A percentile compares a stretch with the other conserved stretches of the same genome.
phyloP scores from a whole-genome alignment of 148 eudicot species.

The Diospyros lotus region DNA sequence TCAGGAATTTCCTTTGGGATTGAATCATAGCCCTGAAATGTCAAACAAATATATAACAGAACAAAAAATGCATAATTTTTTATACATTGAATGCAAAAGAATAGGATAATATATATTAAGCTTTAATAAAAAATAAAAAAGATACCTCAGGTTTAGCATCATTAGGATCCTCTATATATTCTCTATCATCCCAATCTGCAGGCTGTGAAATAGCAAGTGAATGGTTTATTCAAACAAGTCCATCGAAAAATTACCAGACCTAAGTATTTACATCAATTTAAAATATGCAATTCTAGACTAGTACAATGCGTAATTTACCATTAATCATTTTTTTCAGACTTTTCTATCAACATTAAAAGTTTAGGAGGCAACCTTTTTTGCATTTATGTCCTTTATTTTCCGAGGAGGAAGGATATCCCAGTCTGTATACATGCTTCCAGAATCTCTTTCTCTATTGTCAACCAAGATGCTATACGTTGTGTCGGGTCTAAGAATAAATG shows the following conservation, averaged over 20 bases:
- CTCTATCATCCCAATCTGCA: conserved; percentile 88
- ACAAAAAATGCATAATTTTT: background rate
- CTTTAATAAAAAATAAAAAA: background rate
- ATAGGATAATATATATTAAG: background rate
- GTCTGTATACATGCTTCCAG: conserved; percentile 92
- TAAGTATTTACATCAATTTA: background rate
- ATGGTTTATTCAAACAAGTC: background rate
- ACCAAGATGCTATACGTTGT: conserved; percentile 75
- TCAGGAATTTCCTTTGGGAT: conserved; percentile 87
- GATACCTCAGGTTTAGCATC: conserved; percentile 82
- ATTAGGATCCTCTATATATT: conserved; percentile 83
- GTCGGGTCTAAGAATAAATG: conserved; percentile 89
- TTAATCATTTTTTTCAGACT: background rate
- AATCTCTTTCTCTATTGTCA: conserved; percentile 84
- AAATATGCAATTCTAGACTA: background rate
- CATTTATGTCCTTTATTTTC: conserved; percentile 67
- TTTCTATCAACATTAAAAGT: background rate
- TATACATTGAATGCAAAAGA: background rate
- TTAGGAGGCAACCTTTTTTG: conserved; percentile 62
- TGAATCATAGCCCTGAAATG: conserved; percentile 86
- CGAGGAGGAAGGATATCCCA: conserved; percentile 98
- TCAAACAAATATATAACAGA: conserved; percentile 10
- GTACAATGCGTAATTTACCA: conserved; percentile 3
- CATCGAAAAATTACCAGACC: conserved; percentile 2
- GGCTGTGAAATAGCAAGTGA: conserved; percentile 52